A percentile compares a stretch with the other conserved stretches of the same genome.
These are phyloP conservation scores for Dujonia santamariae DNA, from an alignment of 1,139 yeast species.

Conservation along the genomic window DNA sequence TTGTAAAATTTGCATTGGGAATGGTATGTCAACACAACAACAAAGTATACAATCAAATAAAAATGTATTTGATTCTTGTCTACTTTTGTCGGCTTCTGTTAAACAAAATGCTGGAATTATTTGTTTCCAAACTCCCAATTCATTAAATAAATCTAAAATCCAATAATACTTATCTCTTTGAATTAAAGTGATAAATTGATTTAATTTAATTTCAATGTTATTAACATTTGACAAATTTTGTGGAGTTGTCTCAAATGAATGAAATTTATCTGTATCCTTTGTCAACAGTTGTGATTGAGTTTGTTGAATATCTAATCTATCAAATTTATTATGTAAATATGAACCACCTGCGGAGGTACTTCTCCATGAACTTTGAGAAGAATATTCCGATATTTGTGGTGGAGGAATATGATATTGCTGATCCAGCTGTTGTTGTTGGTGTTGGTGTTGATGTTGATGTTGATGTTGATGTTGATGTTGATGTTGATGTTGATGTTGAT, in stretches of 20 bases:
- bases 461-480: background rate
- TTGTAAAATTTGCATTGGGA: slow-evolving; percentile 10
- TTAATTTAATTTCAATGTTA: slow-evolving; percentile 12
- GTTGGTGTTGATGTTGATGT: background rate
- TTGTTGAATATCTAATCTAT: background rate
- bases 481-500: background rate
- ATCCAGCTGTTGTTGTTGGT: background rate
- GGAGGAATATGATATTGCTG: background rate
- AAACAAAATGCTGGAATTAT: slow-evolving; percentile 34
- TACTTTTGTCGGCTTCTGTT: background rate
- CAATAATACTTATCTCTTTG: slow-evolving; percentile 35
- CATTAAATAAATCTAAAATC: slow-evolving; percentile 41
- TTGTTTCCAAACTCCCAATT: slow-evolving; percentile 36
- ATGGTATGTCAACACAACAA: slow-evolving; percentile 20
- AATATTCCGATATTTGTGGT: background rate
- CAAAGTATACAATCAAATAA: slow-evolving; percentile 30
- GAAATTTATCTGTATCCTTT: background rate
- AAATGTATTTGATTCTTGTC: slow-evolving; percentile 15
- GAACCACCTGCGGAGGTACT: background rate
- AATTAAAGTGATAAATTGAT: slow-evolving; percentile 21
- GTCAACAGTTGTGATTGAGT: background rate
- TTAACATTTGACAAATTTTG: background rate
- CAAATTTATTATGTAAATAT: too few species aligned
- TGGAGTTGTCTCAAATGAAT: background rate
- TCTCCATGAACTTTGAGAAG: too few species aligned